Conservation (phyloP, 208 protist species). For the Kentomonas sorsogonicus region DNA sequence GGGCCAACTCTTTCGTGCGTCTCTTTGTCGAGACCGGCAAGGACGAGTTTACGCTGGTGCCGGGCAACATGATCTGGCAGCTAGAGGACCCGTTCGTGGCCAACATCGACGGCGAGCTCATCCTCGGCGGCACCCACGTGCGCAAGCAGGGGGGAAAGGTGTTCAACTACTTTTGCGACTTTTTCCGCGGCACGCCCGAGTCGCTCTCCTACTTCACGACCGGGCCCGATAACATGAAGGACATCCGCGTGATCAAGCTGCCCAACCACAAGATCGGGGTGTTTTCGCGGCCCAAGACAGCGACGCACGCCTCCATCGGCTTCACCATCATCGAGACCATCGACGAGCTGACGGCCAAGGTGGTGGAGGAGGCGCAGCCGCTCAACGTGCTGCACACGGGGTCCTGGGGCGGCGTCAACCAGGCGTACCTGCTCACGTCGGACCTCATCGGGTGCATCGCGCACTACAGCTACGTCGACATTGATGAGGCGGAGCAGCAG, state of each 20-base stretch:
- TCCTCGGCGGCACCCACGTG: slow-evolving; percentile 34
- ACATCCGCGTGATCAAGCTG: slow-evolving; percentile 29
- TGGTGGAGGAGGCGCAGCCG: slow-evolving; percentile 19
- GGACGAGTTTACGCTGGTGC: slow-evolving; percentile 33
- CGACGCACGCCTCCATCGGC: slow-evolving; percentile 17
- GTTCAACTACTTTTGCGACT: slow-evolving; percentile 39
- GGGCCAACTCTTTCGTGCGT: slow-evolving; percentile 29
- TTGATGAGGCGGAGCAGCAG: slow-evolving; percentile 15
- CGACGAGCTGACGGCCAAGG: slow-evolving; percentile 22
- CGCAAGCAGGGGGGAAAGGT: slow-evolving; percentile 21
- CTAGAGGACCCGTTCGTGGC: slow-evolving; percentile 37
- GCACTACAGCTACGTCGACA: slow-evolving; percentile 29
- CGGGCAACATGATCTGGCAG: slow-evolving; percentile 19
- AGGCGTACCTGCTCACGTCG: slow-evolving; percentile 33
- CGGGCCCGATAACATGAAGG: slow-evolving; percentile 35
- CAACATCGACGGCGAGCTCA: slow-evolving; percentile 22
- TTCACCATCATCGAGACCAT: slow-evolving; percentile 29
- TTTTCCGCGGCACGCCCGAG: slow-evolving; percentile 22
- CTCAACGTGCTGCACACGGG: slow-evolving; percentile 24
- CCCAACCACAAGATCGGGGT: slow-evolving; percentile 24
- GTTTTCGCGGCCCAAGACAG: slow-evolving; percentile 32
- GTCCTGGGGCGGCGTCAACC: slow-evolving; percentile 39
- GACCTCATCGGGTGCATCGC: slow-evolving; percentile 33
- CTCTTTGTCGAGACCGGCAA: slow-evolving; percentile 40
- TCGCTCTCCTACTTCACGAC: slow-evolving; percentile 21